Evolutionary conservation across 1,284 basidiomycete genomes (phyloP).

Genomic region (Farysia itapuensis): DNA sequence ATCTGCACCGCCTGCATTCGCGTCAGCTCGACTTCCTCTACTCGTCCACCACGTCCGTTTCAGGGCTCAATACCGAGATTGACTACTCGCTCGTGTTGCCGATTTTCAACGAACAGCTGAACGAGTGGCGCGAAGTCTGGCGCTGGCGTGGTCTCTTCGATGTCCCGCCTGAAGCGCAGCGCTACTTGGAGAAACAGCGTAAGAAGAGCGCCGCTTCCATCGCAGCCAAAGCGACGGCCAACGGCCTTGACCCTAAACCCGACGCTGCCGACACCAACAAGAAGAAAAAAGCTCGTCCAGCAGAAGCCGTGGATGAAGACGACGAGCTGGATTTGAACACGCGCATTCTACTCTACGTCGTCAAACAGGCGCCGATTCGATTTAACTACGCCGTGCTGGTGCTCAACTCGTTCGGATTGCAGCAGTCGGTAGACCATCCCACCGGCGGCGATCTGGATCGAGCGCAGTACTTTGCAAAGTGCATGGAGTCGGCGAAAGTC

Average conservation of each 20-base stretch:
- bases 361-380: slow-evolving; percentile 46
- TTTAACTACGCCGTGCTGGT: slow-evolving; percentile 55
- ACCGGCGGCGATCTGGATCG: slow-evolving; percentile 48
- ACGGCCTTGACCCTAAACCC: too few species aligned
- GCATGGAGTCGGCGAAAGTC: slow-evolving; percentile 52
- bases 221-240: slow-evolving; percentile 9
- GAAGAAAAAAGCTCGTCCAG: not conserved
- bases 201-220: slow-evolving; percentile 3
- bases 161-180: slow-evolving; percentile 15
- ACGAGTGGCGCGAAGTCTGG: slow-evolving; percentile 73
- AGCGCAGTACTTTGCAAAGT: slow-evolving; percentile 57
- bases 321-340: slow-evolving; percentile 50
- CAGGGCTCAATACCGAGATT: slow-evolving; percentile 80
- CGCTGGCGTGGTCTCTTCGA: slow-evolving; percentile 41
- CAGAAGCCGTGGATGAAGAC: slow-evolving; percentile 8
- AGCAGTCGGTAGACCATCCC: slow-evolving; percentile 77
- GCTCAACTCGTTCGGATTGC: slow-evolving; percentile 90
- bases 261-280: slow-evolving; percentile 2
- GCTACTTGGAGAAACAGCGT: slow-evolving; percentile 17
- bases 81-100: slow-evolving; percentile 83
- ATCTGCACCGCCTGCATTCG: slow-evolving; percentile 62
- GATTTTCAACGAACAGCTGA: slow-evolving; percentile 78
- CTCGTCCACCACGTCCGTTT: slow-evolving; percentile 76
- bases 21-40: slow-evolving; percentile 87
- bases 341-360: slow-evolving; percentile 48